Base-by-base conservation (phyloP, 305 asterid genomes). In the Fraxinus baroniana region DNA sequence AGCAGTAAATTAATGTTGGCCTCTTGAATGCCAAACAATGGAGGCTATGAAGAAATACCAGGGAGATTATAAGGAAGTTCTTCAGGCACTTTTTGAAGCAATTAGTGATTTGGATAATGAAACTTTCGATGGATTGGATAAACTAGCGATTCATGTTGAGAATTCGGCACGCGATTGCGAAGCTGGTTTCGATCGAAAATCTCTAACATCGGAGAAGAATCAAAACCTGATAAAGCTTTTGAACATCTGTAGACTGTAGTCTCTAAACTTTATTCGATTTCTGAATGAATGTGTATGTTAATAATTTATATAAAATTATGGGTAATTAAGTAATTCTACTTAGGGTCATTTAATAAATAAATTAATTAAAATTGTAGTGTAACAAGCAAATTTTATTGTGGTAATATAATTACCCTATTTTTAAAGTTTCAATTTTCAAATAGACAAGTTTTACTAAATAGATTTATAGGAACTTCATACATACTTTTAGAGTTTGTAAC, bases 41-140 rank as follows among this genome's bases (percentile, higher is more conserved):
- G 5, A 9, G 1, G 82, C 71, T 18, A 55, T 33, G 36, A 33
- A 0, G 36, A 4, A 33, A 33, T 3, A 5, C 36, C 36, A 33
- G 7, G 46, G 5, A 0, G 9, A 76, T 79, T 90, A 90, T 35
- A 10, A 77, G 0, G 35, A 46, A 73, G 89, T 88, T 74, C n/a
- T 80, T 20, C 57, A 32, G 7, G 77, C 20, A 2, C 30, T 87
- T 7, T 2, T 1, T 0, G 73, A 62, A 35, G 78, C 85, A 49
- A 68, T 80, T 3, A 49, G 39, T 15, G 66, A 90, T 49, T 49
- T 90, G 87, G 82, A 86, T 33, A 79, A 83, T 24, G 89, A 89
- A 3, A 22, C 87, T 39, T 88, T 75, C 28, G 71, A 18, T 60
- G 82, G 71, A 0, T 76, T 90, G 84, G 89, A 79, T 66, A 2